A percentile compares a stretch with the other conserved stretches of the same genome.
These are phyloP conservation scores for Crepidotus variabilis DNA, from an alignment of 768 basidiomycete species.

Conservation along the genomic window DNA sequence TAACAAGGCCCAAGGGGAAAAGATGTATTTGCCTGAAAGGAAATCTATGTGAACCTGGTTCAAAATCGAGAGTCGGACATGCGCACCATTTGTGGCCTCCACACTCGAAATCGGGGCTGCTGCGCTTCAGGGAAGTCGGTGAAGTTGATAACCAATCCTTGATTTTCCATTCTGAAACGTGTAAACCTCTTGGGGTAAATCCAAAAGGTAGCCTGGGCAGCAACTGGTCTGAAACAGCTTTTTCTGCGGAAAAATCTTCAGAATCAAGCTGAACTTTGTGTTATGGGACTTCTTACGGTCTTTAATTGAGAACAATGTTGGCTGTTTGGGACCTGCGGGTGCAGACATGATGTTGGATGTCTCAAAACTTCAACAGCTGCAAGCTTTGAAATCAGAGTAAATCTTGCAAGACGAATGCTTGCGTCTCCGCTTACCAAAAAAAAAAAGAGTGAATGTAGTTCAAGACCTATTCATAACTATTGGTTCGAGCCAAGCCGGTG, in stretches of 20 bases:
- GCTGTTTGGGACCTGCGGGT: not conserved
- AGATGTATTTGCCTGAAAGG: not conserved
- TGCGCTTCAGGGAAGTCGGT: not conserved
- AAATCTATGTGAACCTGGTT: not conserved
- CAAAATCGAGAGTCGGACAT: not conserved
- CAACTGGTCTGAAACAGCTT: not conserved
- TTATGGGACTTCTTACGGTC: not conserved
- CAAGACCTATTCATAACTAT: too few species aligned
- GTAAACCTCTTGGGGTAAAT: not conserved
- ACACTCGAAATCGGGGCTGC: not conserved
- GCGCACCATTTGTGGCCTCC: not conserved
- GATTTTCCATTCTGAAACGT: not conserved
- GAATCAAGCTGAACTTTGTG: not conserved
- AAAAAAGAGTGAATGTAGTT: too few species aligned
- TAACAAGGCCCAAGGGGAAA: not conserved
- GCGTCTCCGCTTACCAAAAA: too few species aligned
- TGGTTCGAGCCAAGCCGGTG: too few species aligned
- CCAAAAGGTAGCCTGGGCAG: not conserved
- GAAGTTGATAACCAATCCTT: not conserved
- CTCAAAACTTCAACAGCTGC: not conserved
- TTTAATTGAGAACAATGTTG: not conserved
- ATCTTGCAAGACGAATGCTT: too few species aligned
- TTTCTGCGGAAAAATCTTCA: not conserved
- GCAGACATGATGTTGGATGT: not conserved
- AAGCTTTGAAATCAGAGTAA: too few species aligned